Percentiles rank a stretch among this genome's conserved stretches.
Evolutionary conservation across 2,329 filamentous ascomycete genomes (phyloP).

Genomic region (Alternaria panax): DNA sequence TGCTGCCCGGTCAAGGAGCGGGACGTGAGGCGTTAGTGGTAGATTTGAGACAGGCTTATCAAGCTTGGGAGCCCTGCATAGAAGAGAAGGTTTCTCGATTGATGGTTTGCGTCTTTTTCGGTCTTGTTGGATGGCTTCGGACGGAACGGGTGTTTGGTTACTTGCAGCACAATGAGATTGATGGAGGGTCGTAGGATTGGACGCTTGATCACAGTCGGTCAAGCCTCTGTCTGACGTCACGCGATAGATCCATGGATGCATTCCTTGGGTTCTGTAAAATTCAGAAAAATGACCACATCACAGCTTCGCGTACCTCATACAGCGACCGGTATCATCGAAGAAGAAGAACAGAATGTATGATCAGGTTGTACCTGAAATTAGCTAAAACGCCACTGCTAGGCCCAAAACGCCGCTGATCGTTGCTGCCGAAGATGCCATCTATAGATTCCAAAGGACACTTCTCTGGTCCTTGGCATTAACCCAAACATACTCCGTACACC

Average conservation of each 20-base stretch:
- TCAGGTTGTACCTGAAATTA: background rate
- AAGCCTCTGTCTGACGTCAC: background rate
- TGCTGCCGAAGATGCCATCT: background rate
- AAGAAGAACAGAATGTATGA: background rate
- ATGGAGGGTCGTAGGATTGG: background rate
- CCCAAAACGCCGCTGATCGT: background rate
- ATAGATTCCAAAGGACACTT: conserved; percentile 38
- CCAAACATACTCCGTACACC: conserved; percentile 46
- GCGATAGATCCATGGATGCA: too few relatives aligned
- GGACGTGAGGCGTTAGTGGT: background rate
- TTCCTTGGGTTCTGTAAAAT: too few relatives aligned
- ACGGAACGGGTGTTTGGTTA: background rate
- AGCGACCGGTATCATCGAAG: background rate
- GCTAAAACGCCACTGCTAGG: background rate
- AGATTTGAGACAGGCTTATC: background rate
- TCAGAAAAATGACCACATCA: background rate
- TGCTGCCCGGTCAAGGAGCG: background rate
- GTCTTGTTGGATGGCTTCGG: background rate
- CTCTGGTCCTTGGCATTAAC: conserved; percentile 43
- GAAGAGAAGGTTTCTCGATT: background rate
- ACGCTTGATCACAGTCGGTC: background rate
- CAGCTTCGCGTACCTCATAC: background rate
- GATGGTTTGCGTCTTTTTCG: background rate
- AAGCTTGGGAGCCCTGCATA: background rate
- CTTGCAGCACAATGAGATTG: background rate